Conservation (phyloP, 2,329 filamentous ascomycete genomes). For the Fusarium globosum region DNA sequence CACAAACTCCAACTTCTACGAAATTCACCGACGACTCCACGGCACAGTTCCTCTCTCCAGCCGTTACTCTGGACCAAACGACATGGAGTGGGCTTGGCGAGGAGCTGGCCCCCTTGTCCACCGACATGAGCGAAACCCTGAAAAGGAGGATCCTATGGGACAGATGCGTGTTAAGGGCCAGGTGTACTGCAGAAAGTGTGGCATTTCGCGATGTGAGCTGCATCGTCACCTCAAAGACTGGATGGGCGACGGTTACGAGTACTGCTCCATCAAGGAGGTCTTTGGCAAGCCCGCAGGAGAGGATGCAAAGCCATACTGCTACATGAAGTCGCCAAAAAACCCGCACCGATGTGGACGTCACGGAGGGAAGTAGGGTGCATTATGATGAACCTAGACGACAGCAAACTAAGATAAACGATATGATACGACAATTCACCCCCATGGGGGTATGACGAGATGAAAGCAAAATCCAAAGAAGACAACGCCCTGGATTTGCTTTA, state of each 20-base stretch:
- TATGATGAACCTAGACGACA: constrained; percentile 14
- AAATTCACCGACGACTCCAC: constrained; percentile 67
- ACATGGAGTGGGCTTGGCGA: constrained; percentile 73
- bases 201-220: constrained; percentile 69
- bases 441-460: constrained; percentile 31
- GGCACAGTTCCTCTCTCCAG: constrained; percentile 66
- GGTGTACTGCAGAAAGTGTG: constrained; percentile 72
- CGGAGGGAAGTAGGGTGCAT: constrained; percentile 45
- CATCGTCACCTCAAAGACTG: constrained; percentile 70
- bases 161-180: constrained; percentile 66
- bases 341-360: constrained; percentile 69
- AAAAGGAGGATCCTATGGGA: constrained; percentile 51
- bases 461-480: background rate
- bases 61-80: constrained; percentile 69
- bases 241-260: constrained; percentile 68
- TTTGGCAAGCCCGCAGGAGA: constrained; percentile 62
- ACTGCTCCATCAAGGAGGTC: constrained; percentile 69
- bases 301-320: constrained; percentile 64
- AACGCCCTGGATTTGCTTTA: background rate
- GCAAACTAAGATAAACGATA: constrained; percentile 1
- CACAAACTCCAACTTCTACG: constrained; percentile 67
- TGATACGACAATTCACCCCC: constrained; percentile 15
- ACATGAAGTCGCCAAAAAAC: constrained; percentile 69
- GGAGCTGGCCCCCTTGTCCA: constrained; percentile 60
- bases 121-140: constrained; percentile 33